phyloP scores from a whole-genome alignment of 2,329 filamentous ascomycete genomes.

The Hypomyces rosellus region DNA sequence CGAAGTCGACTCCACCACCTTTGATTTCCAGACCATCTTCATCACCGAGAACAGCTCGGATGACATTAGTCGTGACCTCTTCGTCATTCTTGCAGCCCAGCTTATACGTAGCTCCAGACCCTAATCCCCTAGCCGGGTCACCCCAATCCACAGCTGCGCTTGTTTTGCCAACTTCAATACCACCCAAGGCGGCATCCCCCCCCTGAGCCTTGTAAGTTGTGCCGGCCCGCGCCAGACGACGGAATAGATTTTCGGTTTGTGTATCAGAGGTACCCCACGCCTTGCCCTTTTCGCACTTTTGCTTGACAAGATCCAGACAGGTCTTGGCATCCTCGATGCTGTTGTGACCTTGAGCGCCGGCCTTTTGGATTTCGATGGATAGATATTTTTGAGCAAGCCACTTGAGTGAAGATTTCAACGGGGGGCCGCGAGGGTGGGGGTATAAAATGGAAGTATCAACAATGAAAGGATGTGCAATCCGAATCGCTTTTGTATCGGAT shows the following conservation, averaged over 20 bases:
- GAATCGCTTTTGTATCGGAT: conserved; percentile 76
- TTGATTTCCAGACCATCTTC: conserved; percentile 50
- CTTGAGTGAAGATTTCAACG: conserved; percentile 84
- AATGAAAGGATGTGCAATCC: conserved; percentile 84
- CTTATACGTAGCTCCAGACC: conserved; percentile 48
- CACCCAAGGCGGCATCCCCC: conserved; percentile 50
- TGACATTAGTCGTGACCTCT: conserved; percentile 47
- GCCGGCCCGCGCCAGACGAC: conserved; percentile 62
- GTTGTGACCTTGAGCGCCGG: conserved; percentile 70
- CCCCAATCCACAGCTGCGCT: conserved; percentile 88
- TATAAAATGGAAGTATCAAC: conserved; percentile 88
- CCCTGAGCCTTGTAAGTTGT: conserved; percentile 57
- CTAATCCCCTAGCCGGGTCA: conserved; percentile 57
- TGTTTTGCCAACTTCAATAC: conserved; percentile 50
- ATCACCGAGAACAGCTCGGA: conserved; percentile 56
- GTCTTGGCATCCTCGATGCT: conserved; percentile 88
- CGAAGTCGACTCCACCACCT: conserved; percentile 58
- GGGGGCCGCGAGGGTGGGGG: conserved; percentile 82
- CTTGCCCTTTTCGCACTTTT: conserved; percentile 91
- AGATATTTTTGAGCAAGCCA: conserved; percentile 85
- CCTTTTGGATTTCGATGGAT: conserved; percentile 79
- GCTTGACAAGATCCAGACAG: conserved; percentile 86
- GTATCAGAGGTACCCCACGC: conserved; percentile 76
- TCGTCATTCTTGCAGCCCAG: conserved; percentile 55
- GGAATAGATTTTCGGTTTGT: conserved; percentile 83